phyloP scores from a whole-genome alignment of 495 filamentous ascomycete species.

The Neurospora sp. region DNA sequence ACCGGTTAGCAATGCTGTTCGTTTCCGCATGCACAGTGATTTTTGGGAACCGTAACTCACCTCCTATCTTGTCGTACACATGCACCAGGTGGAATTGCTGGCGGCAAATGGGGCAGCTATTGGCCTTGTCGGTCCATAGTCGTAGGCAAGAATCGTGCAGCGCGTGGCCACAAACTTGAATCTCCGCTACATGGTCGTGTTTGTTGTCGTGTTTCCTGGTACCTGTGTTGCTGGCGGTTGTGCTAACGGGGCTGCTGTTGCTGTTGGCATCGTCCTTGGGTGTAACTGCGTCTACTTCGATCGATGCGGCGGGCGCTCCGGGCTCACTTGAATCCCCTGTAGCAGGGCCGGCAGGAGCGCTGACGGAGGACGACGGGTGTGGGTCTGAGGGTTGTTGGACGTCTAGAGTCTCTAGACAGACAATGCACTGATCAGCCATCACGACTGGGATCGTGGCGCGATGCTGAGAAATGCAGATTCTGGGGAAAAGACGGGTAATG shows the following conservation, averaged over 20 bases:
- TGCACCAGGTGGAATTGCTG: conserved; percentile 82
- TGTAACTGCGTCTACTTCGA: conserved; percentile 3
- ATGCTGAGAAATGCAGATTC: not conserved
- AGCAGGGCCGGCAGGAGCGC: not conserved
- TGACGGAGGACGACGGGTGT: conserved; percentile 5
- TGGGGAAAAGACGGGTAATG: conserved; percentile 7
- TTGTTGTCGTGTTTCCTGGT: conserved; percentile 35
- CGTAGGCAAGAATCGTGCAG: conserved; percentile 85
- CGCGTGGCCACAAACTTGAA: conserved; percentile 69
- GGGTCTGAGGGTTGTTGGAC: conserved; percentile 18
- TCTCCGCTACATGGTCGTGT: conserved; percentile 36
- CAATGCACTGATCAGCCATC: conserved; percentile 93
- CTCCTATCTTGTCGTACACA: conserved; percentile 64
- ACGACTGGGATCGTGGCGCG: conserved; percentile 9
- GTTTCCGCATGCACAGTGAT: not conserved
- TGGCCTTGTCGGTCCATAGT: conserved; percentile 91
- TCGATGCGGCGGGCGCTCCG: conserved; percentile 3
- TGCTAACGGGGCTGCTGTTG: conserved; percentile 24
- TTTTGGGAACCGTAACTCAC: conserved; percentile 41
- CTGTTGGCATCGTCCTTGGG: conserved; percentile 6
- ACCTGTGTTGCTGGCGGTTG: conserved; percentile 24
- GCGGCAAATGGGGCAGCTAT: conserved; percentile 95
- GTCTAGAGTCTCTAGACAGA: conserved; percentile 88
- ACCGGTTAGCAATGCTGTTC: conserved; percentile 16
- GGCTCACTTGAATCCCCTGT: conserved; percentile 1